Evolutionary conservation across 176 grass and related monocot species (phyloP).

Genomic region (Hordeum vulgare): DNA sequence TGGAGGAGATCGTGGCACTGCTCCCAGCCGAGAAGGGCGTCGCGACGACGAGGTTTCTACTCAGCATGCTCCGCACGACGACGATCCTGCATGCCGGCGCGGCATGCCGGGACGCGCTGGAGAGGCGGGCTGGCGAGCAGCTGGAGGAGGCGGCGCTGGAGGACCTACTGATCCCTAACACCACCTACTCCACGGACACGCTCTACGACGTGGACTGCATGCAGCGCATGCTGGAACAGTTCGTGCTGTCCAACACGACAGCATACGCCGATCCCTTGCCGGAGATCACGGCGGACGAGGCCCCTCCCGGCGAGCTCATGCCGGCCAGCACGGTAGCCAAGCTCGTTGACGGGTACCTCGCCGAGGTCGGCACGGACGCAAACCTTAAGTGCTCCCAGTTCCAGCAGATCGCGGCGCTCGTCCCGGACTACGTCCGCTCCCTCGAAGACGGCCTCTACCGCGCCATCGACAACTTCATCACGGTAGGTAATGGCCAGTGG

Average conservation of each 20-base stretch:
- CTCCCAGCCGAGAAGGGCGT: conserved; percentile 57
- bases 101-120: conserved; percentile 58
- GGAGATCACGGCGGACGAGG: conserved; percentile 51
- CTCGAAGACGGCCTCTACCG: conserved; percentile 75
- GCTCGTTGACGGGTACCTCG: conserved; percentile 76
- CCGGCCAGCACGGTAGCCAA: conserved; percentile 56
- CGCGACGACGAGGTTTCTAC: too few relatives aligned
- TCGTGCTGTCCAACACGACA: too few relatives aligned
- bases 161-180: conserved; percentile 65
- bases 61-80: conserved; percentile 47
- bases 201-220: conserved; percentile 82
- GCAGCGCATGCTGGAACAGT: conserved; percentile 73
- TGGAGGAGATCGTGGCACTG: conserved; percentile 53
- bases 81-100: conserved; percentile 48
- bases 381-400: too few relatives aligned
- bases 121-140: conserved; percentile 49
- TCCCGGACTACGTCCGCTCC: conserved; percentile 59
- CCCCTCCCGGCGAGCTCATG: conserved; percentile 30
- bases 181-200: conserved; percentile 43
- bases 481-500: too few relatives aligned
- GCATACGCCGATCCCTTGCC: conserved; percentile 20
- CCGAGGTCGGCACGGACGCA: conserved; percentile 59
- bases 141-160: conserved; percentile 66
- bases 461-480: conserved; percentile 77
- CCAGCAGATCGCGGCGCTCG: conserved; percentile 44